Conservation (phyloP, 352 stramenopile species). For the Phytophthora podocarpi region DNA sequence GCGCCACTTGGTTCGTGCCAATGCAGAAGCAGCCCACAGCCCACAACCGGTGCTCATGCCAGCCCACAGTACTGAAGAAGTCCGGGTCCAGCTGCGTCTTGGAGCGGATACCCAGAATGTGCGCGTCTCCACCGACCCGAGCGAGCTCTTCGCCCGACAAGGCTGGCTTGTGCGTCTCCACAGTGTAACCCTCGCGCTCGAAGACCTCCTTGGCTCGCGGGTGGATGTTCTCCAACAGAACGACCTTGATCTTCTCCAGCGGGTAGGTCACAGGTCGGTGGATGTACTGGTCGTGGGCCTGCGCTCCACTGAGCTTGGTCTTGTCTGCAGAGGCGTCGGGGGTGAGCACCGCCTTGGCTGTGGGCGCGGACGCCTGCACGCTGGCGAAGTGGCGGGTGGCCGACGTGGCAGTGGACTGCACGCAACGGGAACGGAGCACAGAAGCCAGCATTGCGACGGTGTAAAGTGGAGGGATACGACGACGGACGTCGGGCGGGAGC, state of each 20-base stretch:
- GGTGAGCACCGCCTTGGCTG: conserved; percentile 17
- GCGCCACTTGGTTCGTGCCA: conserved; percentile 82
- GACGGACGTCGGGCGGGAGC: no score
- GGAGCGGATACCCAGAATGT: conserved; percentile 83
- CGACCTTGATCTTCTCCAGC: conserved; percentile 83
- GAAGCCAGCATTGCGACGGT: conserved; percentile 44
- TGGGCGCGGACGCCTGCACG: conserved; percentile 38
- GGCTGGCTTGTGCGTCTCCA: conserved; percentile 81
- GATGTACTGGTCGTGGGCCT: conserved; percentile 46
- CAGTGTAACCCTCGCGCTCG: conserved; percentile 74
- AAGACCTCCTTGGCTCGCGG: conserved; percentile 77
- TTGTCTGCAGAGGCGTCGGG: conserved; percentile 13
- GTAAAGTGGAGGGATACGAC: no score
- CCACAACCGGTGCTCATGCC: conserved; percentile 82
- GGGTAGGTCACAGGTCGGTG: conserved; percentile 76
- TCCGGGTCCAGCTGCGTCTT: conserved; percentile 82
- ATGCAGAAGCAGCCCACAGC: conserved; percentile 86
- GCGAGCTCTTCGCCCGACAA: conserved; percentile 78
- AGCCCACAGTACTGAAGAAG: conserved; percentile 80
- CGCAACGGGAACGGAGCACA: conserved; percentile 35
- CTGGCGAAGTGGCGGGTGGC: conserved; percentile 36
- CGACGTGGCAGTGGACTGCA: conserved; percentile 14
- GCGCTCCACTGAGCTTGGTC: conserved; percentile 16
- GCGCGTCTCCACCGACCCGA: conserved; percentile 69
- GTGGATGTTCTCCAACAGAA: conserved; percentile 87